Base-by-base conservation (phyloP, 2,329 filamentous ascomycete species). In the Cladosporium oxysporum region DNA sequence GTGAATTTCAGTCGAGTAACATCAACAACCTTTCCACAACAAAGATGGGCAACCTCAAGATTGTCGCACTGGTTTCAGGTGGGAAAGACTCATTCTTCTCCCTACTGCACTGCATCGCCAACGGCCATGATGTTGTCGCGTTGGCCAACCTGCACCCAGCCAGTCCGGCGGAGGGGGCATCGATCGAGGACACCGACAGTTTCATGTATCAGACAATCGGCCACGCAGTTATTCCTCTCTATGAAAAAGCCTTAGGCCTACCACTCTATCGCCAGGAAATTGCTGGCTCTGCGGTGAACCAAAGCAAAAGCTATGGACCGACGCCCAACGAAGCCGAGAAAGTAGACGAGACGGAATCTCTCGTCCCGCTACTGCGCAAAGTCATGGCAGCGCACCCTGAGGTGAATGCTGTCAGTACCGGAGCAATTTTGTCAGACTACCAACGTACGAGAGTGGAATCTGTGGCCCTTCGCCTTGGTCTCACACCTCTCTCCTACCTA, bases 191-290 rank as follows among this genome's bases (percentile, higher is more conserved):
- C 77, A 84, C 96, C 72, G 92, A 99, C 79, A 97, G 93, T 81
- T 98, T 95, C 88, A 99, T 99, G 95, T 99, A 98, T 83, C 95
- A 99, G 82, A 99, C 95, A 3, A 91, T 97, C 67, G 95, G 95
- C 14, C 92, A 98, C 79, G 85, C 88, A 66, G 83, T 97, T 21
- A 90, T 98, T 66, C 92, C 93, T 2, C 84, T 97, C 18, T 98
- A 97, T 76, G 88, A 89, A 67, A 79, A 86, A 58, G 93, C 92
- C 37, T 88, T 97, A 1, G 88, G 85, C 0, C 83, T 98, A 37
- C 94, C 94, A 28, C 83, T 99, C 1, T 97, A 95, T 78, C 89
- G 95, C 23, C 87, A 89, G 71, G 82, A 87, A 62, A 97, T 98
- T 71, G 76, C 78, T 1, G 95, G 94, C 49, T 82, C 80, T 5